These are phyloP conservation scores for Pythium insidiosum DNA, from an alignment of 352 stramenopile species.

Conservation along the genomic window DNA sequence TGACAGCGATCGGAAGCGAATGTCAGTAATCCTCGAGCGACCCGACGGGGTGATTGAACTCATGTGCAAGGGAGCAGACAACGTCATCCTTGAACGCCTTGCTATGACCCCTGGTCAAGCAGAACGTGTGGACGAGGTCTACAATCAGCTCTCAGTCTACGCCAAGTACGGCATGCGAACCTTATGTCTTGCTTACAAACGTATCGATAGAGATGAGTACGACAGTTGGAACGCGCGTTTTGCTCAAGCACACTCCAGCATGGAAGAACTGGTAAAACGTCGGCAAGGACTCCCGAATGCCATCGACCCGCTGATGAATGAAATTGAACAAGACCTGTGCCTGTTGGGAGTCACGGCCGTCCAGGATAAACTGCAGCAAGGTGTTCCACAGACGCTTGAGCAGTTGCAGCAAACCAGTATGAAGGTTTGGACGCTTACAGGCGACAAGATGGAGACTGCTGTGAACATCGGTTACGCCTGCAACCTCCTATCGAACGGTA, in stretches of 20 bases:
- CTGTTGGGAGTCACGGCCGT: conserved; percentile 88
- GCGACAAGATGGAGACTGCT: conserved; percentile 93
- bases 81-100: conserved; percentile 71
- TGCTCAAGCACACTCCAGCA: conserved; percentile 37
- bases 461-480: conserved; percentile 94
- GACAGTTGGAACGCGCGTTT: conserved; percentile 53
- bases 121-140: conserved; percentile 26
- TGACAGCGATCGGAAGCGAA: conserved; percentile 95
- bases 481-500: conserved; percentile 72
- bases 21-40: conserved; percentile 93
- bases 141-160: conserved; percentile 53
- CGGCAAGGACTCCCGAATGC: conserved; percentile 51
- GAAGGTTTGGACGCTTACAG: conserved; percentile 93
- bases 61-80: conserved; percentile 77
- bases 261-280: conserved; percentile 69
- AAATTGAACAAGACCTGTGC: conserved; percentile 74
- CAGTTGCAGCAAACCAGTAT: conserved; percentile 85
- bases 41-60: conserved; percentile 47
- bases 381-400: conserved; percentile 83
- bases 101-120: conserved; percentile 1
- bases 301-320: conserved; percentile 70
- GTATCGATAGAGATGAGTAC: conserved; percentile 36
- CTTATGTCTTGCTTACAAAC: conserved; percentile 66
- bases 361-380: conserved; percentile 90
- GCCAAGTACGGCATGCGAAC: conserved; percentile 70